These are phyloP conservation scores for Fusarium concolor DNA, from an alignment of 2,329 filamentous ascomycete genomes.

Conservation along the genomic window DNA sequence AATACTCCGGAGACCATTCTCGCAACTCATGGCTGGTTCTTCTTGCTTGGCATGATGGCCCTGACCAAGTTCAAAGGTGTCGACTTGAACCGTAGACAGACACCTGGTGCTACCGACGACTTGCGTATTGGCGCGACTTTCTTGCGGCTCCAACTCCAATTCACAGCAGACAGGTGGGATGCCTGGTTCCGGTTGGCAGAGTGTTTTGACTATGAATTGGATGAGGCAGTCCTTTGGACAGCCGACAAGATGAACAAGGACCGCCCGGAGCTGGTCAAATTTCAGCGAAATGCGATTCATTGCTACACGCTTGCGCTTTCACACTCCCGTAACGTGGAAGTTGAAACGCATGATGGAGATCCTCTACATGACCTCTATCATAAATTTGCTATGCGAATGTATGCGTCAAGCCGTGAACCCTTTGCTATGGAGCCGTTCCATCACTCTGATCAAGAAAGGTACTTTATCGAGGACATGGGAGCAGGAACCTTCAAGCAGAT, in stretches of 20 bases:
- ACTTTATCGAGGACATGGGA: conserved; percentile 64
- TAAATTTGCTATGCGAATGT: conserved; percentile 71
- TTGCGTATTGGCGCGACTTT: conserved; percentile 84
- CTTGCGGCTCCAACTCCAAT: conserved; percentile 84
- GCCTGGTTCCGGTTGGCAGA: conserved; percentile 91
- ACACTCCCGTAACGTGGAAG: conserved; percentile 61
- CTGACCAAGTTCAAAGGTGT: conserved; percentile 83
- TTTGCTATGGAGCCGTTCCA: conserved; percentile 72
- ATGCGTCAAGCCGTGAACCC: conserved; percentile 70
- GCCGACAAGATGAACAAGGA: conserved; percentile 92
- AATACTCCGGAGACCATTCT: conserved; percentile 76
- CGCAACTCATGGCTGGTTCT: conserved; percentile 90
- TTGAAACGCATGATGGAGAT: conserved; percentile 61
- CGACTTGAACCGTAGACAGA: conserved; percentile 79
- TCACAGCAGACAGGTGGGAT: conserved; percentile 85
- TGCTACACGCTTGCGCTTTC: conserved; percentile 75
- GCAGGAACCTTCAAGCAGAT: conserved; percentile 64
- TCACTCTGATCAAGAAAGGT: conserved; percentile 67
- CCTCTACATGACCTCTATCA: conserved; percentile 69
- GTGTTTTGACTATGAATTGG: conserved; percentile 87
- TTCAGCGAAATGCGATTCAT: conserved; percentile 85
- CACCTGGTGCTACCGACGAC: conserved; percentile 83
- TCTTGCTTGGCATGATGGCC: conserved; percentile 87
- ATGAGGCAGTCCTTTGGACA: conserved; percentile 88
- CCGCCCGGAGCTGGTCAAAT: conserved; percentile 76